A percentile compares a stretch with the other conserved stretches of the same genome.
These are phyloP conservation scores for Pythium pyrilobum DNA, from an alignment of 352 stramenopile species.

Conservation along the genomic window DNA sequence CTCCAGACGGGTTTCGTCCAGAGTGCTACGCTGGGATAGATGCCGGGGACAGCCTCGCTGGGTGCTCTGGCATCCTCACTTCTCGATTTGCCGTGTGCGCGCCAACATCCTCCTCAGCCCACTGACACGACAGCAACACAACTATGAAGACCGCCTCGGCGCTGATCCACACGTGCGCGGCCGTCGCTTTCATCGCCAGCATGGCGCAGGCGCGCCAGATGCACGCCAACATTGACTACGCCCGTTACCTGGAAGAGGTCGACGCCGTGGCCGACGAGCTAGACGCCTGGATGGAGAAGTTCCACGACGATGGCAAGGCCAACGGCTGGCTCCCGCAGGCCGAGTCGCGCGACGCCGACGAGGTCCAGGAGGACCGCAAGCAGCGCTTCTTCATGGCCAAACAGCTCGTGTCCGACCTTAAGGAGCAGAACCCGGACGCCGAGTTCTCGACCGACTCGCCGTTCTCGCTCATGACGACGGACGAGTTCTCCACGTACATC, in stretches of 20 bases:
- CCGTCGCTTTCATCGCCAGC: not conserved
- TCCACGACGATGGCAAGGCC: slow-evolving; percentile 4
- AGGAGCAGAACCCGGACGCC: slow-evolving; percentile 17
- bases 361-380: slow-evolving; percentile 12
- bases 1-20: no score
- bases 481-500: slow-evolving; percentile 20
- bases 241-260: slow-evolving; percentile 47
- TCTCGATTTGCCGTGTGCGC: no score
- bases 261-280: slow-evolving; percentile 34
- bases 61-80: no score
- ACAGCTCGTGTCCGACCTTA: slow-evolving; percentile 4
- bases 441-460: slow-evolving; percentile 18
- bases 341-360: slow-evolving; percentile 22
- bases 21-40: no score
- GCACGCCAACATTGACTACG: slow-evolving; percentile 28
- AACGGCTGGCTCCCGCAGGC: slow-evolving; percentile 22
- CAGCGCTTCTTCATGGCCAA: slow-evolving; percentile 22
- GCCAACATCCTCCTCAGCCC: no score
- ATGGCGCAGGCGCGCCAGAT: slow-evolving; percentile 11
- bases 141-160: no score
- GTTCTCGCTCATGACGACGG: slow-evolving; percentile 23
- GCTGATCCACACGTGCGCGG: no score
- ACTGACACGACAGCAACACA: no score
- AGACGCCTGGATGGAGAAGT: slow-evolving; percentile 41
- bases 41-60: no score